Base-by-base conservation (phyloP, 1,139 yeast species). In the Candida buenavistaensis region DNA sequence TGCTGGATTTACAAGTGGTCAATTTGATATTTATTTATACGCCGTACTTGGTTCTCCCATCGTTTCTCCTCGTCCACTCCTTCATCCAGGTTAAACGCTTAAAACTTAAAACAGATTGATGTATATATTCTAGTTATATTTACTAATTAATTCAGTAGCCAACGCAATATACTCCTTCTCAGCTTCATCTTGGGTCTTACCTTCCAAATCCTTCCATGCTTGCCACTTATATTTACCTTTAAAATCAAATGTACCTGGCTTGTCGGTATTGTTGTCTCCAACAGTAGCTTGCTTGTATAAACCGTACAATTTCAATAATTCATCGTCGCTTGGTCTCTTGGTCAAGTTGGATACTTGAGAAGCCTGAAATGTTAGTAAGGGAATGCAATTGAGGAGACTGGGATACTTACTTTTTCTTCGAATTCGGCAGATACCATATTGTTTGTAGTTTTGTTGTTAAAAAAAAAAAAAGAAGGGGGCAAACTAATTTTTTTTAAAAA, bases 171-270 rank as follows among this genome's bases (percentile, higher is more conserved):
- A 86, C 64, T 87, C 72, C 54, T 75, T 51, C 72, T 90, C 97
- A 44, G 99, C 99, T 21, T 89, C 97, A 50, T 81, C 95, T 64
- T 84, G 86, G 35, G 88, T 64, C 41, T 76, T 77, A 39, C 97
- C 98, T 70, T 87, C 83, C 54, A 82, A 71, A 51, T 81, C 82
- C 55, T 82, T 83, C 98, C 98, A 92, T 12, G 97, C 77, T 61
- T 88, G 90, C 97, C 97, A 92, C 77, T 92, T 92, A 78, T 86
- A 86, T 68, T 92, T 90, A 51, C 92, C 97, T 72, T 85, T 86
- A 68, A 92, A 76, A 68, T 90, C 95, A 63, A 90, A 87, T 46
- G 86, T 68, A 46, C 96, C 95, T 38, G 95, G 86, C 64, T 84
- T 84, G 41, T 79, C 68, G 43, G 95, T 84, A 62, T 72, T 75